A percentile compares a stretch with the other conserved stretches of the same genome.
Evolutionary conservation across 139 green algal genomes (phyloP).

Genomic region (Asterochloris sp.): DNA sequence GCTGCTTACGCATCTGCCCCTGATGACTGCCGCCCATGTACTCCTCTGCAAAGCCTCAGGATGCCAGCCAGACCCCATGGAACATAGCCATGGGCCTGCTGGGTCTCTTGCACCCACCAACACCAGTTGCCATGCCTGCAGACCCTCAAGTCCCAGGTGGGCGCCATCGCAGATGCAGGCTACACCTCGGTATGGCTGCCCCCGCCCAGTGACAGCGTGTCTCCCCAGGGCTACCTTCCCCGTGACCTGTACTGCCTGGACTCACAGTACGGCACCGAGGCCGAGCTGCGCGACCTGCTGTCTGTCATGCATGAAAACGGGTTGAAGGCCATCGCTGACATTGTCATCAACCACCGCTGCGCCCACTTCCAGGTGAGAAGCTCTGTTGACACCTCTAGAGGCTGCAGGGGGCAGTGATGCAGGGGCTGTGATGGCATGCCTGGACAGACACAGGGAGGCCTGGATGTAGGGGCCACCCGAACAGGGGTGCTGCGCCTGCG

Average conservation of each 20-base stretch:
- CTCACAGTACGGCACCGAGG: slow-evolving; percentile 69
- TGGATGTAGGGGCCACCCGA: too few relatives aligned
- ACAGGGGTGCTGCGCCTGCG: too few relatives aligned
- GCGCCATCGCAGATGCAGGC: slow-evolving; percentile 63
- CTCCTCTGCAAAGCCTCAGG: background rate
- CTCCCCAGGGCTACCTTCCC: slow-evolving; percentile 52
- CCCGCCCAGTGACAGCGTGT: slow-evolving; percentile 86
- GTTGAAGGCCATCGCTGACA: slow-evolving; percentile 80
- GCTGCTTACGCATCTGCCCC: too few relatives aligned
- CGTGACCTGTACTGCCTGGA: slow-evolving; percentile 81
- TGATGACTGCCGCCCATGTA: background rate
- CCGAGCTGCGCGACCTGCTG: slow-evolving; percentile 73
- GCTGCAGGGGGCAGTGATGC: too few relatives aligned
- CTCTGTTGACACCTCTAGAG: too few relatives aligned
- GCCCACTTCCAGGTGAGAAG: slow-evolving; percentile 15
- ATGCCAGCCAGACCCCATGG: slow-evolving; percentile 4
- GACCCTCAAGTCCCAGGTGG: slow-evolving; percentile 33
- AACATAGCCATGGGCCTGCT: background rate
- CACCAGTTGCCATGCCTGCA: slow-evolving; percentile 2
- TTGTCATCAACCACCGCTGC: slow-evolving; percentile 86
- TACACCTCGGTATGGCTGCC: slow-evolving; percentile 95
- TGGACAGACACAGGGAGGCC: too few relatives aligned
- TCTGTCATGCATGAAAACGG: slow-evolving; percentile 14
- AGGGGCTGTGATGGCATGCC: too few relatives aligned
- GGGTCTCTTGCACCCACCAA: too few relatives aligned